phyloP scores from a whole-genome alignment of 148 eudicot genomes.

The Persicaria maculosa region DNA sequence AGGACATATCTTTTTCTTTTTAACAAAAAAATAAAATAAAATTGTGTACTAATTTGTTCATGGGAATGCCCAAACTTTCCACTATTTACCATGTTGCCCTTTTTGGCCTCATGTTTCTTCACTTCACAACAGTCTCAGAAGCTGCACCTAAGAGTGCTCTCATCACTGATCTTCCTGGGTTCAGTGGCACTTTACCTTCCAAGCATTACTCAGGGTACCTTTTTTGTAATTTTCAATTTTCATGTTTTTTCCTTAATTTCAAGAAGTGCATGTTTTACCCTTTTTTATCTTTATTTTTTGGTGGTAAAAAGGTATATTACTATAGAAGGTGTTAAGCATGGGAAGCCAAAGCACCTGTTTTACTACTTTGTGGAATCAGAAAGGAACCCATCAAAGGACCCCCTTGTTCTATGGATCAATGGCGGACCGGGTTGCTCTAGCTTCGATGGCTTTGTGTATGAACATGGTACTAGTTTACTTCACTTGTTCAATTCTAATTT shows the following conservation, averaged over 20 bases:
- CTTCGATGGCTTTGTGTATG: slow-evolving; percentile 40
- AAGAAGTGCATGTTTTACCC: neutral
- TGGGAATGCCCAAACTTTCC: neutral
- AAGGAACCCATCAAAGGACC: slow-evolving; percentile 31
- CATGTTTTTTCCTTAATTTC: neutral
- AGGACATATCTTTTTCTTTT: neutral
- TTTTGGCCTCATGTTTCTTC: neutral
- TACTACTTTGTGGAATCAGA: slow-evolving; percentile 45
- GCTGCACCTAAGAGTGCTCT: slow-evolving; percentile 35
- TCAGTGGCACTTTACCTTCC: slow-evolving; percentile 21
- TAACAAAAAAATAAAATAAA: too few relatives aligned
- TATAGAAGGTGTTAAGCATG: slow-evolving; percentile 3
- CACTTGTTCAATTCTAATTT: slow-evolving; percentile 1
- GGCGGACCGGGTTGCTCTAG: slow-evolving; percentile 48
- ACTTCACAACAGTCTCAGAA: slow-evolving; percentile 10
- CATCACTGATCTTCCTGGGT: slow-evolving; percentile 24
- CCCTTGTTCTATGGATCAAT: slow-evolving; percentile 42
- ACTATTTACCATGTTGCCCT: neutral
- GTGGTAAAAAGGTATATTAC: slow-evolving; percentile 24
- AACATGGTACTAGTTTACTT: slow-evolving; percentile 26
- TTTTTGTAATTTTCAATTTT: too few relatives aligned
- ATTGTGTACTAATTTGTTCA: neutral
- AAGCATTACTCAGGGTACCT: slow-evolving; percentile 34
- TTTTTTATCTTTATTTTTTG: neutral
- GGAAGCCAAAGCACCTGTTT: slow-evolving; percentile 27